Percentiles rank a stretch among this genome's conserved stretches.
These are phyloP conservation scores for Yamadazyma songkhlaensis DNA, from an alignment of 1,139 yeast genomes.

Conservation along the genomic window DNA sequence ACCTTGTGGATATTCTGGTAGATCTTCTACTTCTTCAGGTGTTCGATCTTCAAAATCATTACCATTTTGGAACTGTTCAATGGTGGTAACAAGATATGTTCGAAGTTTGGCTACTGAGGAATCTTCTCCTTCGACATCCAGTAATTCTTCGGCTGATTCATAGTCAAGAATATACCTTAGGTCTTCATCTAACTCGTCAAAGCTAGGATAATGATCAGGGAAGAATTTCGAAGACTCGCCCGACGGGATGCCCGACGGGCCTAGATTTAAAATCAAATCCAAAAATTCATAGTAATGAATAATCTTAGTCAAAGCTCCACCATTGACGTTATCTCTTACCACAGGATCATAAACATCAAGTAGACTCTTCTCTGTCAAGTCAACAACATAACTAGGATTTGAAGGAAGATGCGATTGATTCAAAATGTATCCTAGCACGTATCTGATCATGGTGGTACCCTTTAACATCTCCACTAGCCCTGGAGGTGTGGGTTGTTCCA, in stretches of 20 bases:
- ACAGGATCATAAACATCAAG: slow-evolving; percentile 57
- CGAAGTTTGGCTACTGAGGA: slow-evolving; percentile 13
- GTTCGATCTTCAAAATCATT: slow-evolving; percentile 1
- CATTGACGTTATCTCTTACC: slow-evolving; percentile 54
- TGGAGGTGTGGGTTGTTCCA: slow-evolving; percentile 42
- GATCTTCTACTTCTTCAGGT: too few species aligned
- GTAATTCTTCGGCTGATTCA: slow-evolving; percentile 26
- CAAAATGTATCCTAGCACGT: slow-evolving; percentile 57
- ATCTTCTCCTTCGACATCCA: slow-evolving; percentile 21
- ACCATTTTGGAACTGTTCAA: background rate
- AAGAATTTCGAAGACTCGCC: too few species aligned
- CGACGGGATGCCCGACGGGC: too few species aligned
- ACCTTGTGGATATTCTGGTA: too few species aligned
- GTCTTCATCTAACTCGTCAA: slow-evolving; percentile 70
- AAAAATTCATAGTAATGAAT: slow-evolving; percentile 9
- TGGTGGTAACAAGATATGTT: background rate
- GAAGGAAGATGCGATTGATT: slow-evolving; percentile 22
- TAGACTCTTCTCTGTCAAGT: slow-evolving; percentile 8
- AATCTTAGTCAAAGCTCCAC: slow-evolving; percentile 35
- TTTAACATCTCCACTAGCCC: slow-evolving; percentile 51
- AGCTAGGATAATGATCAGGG: background rate
- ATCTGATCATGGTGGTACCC: slow-evolving; percentile 63
- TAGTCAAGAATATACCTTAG: slow-evolving; percentile 67
- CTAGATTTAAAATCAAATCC: slow-evolving; percentile 5
- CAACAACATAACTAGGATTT: slow-evolving; percentile 7